A percentile compares a stretch with the other conserved stretches of the same genome.
phyloP scores from a whole-genome alignment of 2,329 filamentous ascomycete species.

The Keithomyces neogunnii region DNA sequence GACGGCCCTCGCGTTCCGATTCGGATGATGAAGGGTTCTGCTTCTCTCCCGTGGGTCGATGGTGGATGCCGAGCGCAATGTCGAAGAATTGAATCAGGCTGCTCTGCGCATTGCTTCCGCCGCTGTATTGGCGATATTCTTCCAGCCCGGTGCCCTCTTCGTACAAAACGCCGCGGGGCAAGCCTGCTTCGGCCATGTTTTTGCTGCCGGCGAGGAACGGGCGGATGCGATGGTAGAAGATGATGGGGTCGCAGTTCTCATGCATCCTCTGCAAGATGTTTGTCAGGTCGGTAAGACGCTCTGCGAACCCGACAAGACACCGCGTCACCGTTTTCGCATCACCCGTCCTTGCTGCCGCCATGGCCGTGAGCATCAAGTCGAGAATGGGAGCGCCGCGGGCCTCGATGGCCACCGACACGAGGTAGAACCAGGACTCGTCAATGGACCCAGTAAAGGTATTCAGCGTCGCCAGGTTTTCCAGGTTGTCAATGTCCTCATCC shows the following conservation, averaged over 20 bases:
- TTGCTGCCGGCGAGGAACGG: conserved; percentile 93
- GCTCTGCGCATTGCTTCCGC: conserved; percentile 94
- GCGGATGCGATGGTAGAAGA: conserved; percentile 95
- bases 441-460: conserved; percentile 88
- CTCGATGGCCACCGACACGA: conserved; percentile 92
- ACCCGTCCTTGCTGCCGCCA: conserved; percentile 64
- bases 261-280: conserved; percentile 80
- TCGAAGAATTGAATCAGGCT: conserved; percentile 98
- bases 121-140: conserved; percentile 75
- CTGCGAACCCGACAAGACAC: conserved; percentile 74
- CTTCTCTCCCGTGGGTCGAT: conserved; percentile 78
- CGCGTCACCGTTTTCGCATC: conserved; percentile 65
- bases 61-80: conserved; percentile 79
- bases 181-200: conserved; percentile 91
- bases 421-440: conserved; percentile 98
- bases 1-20: conserved; percentile 37
- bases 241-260: conserved; percentile 85
- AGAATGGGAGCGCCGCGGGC: conserved; percentile 82
- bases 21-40: conserved; percentile 24
- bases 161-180: conserved; percentile 81
- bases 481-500: conserved; percentile 69
- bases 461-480: conserved; percentile 83
- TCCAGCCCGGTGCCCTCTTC: conserved; percentile 65
- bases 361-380: conserved; percentile 80
- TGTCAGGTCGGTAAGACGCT: conserved; percentile 78